These are phyloP conservation scores for Zygosaccharomyces pseudobailii DNA, from an alignment of 1,139 yeast genomes.

Conservation along the genomic window DNA sequence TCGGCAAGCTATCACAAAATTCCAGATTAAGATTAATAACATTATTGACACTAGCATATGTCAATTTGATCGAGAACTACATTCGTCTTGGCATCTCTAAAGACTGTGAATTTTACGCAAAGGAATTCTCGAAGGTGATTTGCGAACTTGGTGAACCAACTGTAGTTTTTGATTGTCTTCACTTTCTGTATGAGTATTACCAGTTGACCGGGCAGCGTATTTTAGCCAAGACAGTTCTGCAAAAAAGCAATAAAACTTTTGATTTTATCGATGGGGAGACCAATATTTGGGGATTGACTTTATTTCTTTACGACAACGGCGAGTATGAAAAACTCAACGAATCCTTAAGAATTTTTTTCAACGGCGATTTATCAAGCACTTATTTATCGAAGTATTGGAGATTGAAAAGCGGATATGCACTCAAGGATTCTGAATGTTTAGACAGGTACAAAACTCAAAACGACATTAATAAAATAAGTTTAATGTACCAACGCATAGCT, in stretches of 20 bases:
- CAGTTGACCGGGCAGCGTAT: constrained; percentile 18
- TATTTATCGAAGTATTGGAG: constrained; percentile 29
- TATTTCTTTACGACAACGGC: constrained; percentile 21
- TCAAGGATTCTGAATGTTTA: constrained; percentile 16
- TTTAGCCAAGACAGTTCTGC: constrained; percentile 12
- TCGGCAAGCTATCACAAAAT: constrained; percentile 26
- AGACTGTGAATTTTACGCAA: constrained; percentile 47
- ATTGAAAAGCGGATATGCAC: constrained; percentile 24
- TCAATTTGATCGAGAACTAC: constrained; percentile 37
- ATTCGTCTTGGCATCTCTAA: constrained; percentile 49
- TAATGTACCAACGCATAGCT: constrained; percentile 27
- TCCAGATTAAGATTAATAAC: constrained; percentile 39
- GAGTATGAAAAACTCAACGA: constrained; percentile 20
- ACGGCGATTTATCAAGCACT: constrained; percentile 20
- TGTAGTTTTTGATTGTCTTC: constrained; percentile 25
- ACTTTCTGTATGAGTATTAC: constrained; percentile 23
- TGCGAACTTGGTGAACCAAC: constrained; percentile 32
- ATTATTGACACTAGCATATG: constrained; percentile 38
- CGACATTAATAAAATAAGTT: constrained; percentile 29
- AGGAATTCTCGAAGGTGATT: constrained; percentile 43
- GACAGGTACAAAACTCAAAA: constrained; percentile 25
- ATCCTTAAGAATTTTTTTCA: constrained; percentile 27
- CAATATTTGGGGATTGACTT: constrained; percentile 24
- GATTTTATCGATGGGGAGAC: constrained; percentile 25
- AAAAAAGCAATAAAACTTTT: constrained; percentile 24